phyloP scores from a whole-genome alignment of 306 rosid species.

The Corylus americana region DNA sequence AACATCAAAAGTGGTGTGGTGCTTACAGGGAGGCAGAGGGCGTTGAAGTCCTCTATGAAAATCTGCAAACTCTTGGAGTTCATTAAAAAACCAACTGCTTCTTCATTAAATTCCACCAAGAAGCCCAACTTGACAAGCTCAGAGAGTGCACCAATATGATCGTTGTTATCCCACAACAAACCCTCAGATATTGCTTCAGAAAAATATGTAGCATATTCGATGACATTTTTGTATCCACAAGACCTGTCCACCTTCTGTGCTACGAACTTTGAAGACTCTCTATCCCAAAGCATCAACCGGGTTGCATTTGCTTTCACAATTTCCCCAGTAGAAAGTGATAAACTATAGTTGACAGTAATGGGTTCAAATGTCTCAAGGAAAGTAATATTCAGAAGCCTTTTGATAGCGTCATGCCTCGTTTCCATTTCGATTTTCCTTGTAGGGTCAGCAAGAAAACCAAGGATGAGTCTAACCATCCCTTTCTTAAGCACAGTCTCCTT shows the following conservation, averaged over 20 bases:
- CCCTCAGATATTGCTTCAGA: constrained; percentile 60
- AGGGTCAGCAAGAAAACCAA: constrained; percentile 67
- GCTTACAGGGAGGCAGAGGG: too few species aligned
- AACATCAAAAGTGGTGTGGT: too few species aligned
- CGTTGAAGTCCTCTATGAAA: constrained; percentile 48
- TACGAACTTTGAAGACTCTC: constrained; percentile 36
- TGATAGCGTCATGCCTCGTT: constrained; percentile 59
- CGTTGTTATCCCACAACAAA: constrained; percentile 48
- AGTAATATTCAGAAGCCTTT: constrained; percentile 40
- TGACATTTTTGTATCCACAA: constrained; percentile 23
- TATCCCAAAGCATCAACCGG: constrained; percentile 51
- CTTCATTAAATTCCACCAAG: constrained; percentile 54
- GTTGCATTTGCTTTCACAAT: constrained; percentile 27
- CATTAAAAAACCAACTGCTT: constrained; percentile 54
- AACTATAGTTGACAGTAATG: constrained; percentile 41
- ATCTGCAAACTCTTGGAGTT: constrained; percentile 62
- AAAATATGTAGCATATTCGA: constrained; percentile 59
- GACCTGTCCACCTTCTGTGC: constrained; percentile 36
- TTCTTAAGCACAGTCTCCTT: constrained; percentile 29
- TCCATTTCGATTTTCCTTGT: constrained; percentile 46
- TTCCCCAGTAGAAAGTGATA: constrained; percentile 40
- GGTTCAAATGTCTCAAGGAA: constrained; percentile 47
- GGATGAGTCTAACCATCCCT: constrained; percentile 55
- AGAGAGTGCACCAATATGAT: constrained; percentile 49
- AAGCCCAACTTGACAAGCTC: constrained; percentile 64